Percentiles rank a stretch among this genome's conserved stretches.
phyloP scores from a whole-genome alignment of 176 grass and related monocot genomes.

The Guadua angustifolia region DNA sequence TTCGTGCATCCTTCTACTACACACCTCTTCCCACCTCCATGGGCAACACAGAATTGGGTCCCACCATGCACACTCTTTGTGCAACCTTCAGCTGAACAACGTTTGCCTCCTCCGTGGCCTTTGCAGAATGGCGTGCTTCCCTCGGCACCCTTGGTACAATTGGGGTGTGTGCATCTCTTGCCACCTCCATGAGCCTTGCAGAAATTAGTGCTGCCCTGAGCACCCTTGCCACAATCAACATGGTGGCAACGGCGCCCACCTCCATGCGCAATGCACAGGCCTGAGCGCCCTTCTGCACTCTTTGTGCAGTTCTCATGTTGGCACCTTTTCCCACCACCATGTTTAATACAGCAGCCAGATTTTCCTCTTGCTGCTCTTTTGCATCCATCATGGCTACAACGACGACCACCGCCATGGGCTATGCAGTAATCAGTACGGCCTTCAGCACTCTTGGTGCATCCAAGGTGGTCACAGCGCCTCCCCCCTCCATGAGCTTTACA shows the following conservation, averaged over 20 bases:
- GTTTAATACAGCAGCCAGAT: slow-evolving; percentile 76
- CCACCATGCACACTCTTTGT: slow-evolving; percentile 83
- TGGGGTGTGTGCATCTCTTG: slow-evolving; percentile 65
- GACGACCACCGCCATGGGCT: slow-evolving; percentile 72
- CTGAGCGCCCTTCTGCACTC: slow-evolving; percentile 76
- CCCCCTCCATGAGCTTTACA: slow-evolving; percentile 94
- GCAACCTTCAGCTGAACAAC: slow-evolving; percentile 66
- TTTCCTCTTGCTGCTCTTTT: slow-evolving; percentile 71
- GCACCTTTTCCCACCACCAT: slow-evolving; percentile 93
- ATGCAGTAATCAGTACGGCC: slow-evolving; percentile 83
- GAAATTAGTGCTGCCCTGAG: slow-evolving; percentile 74
- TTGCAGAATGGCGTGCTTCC: slow-evolving; percentile 91
- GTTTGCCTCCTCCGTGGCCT: slow-evolving; percentile 82
- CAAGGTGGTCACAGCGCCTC: slow-evolving; percentile 63
- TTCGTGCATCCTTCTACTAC: slow-evolving; percentile 64
- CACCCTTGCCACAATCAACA: slow-evolving; percentile 64
- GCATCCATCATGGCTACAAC: slow-evolving; percentile 70
- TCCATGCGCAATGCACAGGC: slow-evolving; percentile 83
- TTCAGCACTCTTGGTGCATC: slow-evolving; percentile 90
- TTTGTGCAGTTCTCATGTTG: slow-evolving; percentile 61
- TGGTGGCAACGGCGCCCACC: slow-evolving; percentile 73
- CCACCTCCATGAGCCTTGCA: slow-evolving; percentile 92
- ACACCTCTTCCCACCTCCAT: slow-evolving; percentile 91
- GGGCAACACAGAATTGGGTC: slow-evolving; percentile 75
- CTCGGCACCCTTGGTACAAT: slow-evolving; percentile 75